Conservation (phyloP, 495 filamentous ascomycete species). For the Neurospora sublineolata region DNA sequence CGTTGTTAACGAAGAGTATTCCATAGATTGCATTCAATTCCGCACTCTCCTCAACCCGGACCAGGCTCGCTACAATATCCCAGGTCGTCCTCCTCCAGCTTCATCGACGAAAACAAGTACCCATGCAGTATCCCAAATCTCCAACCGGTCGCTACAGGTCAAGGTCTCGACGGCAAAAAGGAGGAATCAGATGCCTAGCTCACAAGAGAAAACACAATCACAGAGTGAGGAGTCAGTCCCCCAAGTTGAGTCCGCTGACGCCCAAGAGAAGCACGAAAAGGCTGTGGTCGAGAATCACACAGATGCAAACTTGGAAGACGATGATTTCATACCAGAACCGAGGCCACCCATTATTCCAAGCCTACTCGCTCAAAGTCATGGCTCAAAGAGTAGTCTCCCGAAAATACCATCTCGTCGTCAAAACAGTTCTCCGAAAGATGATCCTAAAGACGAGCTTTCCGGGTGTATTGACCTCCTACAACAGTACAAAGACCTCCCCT, state of each 20-base stretch:
- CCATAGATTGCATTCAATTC: conserved; percentile 64
- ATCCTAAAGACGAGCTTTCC: conserved; percentile 20
- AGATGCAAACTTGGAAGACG: not conserved
- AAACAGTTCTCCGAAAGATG: not conserved
- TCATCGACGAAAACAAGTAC: not conserved
- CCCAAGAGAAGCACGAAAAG: not conserved
- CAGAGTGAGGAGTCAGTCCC: conserved; percentile 4
- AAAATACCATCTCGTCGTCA: not conserved
- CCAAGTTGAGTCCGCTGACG: not conserved
- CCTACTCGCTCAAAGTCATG: not conserved
- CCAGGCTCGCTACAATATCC: conserved; percentile 49
- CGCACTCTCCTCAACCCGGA: conserved; percentile 43
- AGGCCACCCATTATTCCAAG: not conserved
- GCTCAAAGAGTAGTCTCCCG: not conserved
- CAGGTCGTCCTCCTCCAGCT: conserved; percentile 18
- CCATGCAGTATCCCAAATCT: conserved; percentile 19
- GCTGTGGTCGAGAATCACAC: not conserved
- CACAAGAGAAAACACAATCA: conserved; percentile 6
- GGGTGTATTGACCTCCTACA: conserved; percentile 23
- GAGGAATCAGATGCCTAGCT: not conserved
- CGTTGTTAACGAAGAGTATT: conserved; percentile 65
- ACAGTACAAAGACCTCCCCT: conserved; percentile 26
- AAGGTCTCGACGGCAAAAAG: conserved; percentile 14
- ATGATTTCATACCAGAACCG: not conserved
- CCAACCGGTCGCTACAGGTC: conserved; percentile 17